Conservation (phyloP, 2,329 filamentous ascomycete genomes). For the Magnaporthiopsis incrustans region DNA sequence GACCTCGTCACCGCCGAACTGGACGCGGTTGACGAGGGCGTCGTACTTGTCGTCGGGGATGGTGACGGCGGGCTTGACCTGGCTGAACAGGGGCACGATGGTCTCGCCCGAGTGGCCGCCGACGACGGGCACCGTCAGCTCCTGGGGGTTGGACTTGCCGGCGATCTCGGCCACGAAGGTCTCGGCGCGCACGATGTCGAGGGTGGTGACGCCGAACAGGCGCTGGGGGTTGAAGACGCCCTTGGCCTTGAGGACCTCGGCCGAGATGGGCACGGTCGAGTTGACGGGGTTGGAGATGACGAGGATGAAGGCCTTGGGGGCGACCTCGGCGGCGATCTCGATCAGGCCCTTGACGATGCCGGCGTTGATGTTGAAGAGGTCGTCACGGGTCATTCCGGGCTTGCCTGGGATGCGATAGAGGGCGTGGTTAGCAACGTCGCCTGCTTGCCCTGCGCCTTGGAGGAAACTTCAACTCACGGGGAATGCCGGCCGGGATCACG, state of each 20-base stretch:
- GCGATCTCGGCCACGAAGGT: slow-evolving; percentile 85
- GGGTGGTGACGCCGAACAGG: slow-evolving; percentile 96
- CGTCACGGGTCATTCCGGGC: slow-evolving; percentile 98
- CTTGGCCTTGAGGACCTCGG: slow-evolving; percentile 90
- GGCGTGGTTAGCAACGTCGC: neutral
- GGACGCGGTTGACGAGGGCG: slow-evolving; percentile 84
- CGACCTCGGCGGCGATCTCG: slow-evolving; percentile 77
- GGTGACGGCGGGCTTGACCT: slow-evolving; percentile 68
- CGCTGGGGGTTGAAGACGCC: slow-evolving; percentile 91
- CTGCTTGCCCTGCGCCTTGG: neutral
- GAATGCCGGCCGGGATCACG: slow-evolving; percentile 96
- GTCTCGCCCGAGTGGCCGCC: slow-evolving; percentile 97
- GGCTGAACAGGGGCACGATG: slow-evolving; percentile 95
- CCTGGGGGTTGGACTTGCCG: slow-evolving; percentile 73
- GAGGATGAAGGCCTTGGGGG: slow-evolving; percentile 88
- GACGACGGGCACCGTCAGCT: slow-evolving; percentile 82
- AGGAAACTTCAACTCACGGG: slow-evolving; percentile 54
- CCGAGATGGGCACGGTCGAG: slow-evolving; percentile 95
- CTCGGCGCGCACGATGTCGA: slow-evolving; percentile 96
- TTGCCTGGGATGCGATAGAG: slow-evolving; percentile 57
- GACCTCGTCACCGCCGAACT: slow-evolving; percentile 95
- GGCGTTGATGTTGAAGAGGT: slow-evolving; percentile 99
- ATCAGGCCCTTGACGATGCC: slow-evolving; percentile 90
- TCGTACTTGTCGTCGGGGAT: slow-evolving; percentile 89
- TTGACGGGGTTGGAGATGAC: slow-evolving; percentile 99